Conservation (phyloP, 768 basidiomycete species). For the Cyclocybe aegerita region DNA sequence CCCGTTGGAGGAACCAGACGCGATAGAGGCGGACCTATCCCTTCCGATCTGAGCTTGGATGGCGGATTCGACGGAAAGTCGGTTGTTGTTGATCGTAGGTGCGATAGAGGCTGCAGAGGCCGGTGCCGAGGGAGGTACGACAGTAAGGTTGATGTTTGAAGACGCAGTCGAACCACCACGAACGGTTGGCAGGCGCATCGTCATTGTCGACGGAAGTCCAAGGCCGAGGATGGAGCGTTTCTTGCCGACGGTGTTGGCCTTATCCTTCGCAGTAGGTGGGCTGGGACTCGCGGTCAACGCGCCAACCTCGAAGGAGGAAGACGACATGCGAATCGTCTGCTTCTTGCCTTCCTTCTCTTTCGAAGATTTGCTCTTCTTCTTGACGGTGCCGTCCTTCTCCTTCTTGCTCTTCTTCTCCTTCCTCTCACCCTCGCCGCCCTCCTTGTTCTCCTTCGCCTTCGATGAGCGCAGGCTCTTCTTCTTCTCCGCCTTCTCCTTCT, state of each 20-base stretch:
- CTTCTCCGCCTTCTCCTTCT: constrained; percentile 23
- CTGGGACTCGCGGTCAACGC: constrained; percentile 39
- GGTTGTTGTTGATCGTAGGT: constrained; percentile 20
- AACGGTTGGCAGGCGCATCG: constrained; percentile 42
- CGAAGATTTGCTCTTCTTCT: constrained; percentile 22
- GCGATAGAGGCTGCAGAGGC: neutral
- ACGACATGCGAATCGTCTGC: constrained; percentile 46
- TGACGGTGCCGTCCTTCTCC: constrained; percentile 27
- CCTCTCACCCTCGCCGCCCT: constrained; percentile 30
- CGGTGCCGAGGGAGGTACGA: constrained; percentile 4
- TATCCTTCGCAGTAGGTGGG: constrained; percentile 6
- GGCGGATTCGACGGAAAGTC: constrained; percentile 37
- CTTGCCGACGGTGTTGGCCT: constrained; percentile 47
- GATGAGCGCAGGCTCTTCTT: constrained; percentile 29
- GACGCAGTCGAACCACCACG: constrained; percentile 39
- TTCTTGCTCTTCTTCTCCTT: constrained; percentile 31
- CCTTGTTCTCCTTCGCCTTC: constrained; percentile 36
- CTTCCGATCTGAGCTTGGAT: constrained; percentile 15
- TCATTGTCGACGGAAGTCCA: constrained; percentile 57
- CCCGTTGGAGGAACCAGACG: constrained; percentile 24
- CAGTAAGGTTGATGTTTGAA: constrained; percentile 17
- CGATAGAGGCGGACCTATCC: constrained; percentile 19
- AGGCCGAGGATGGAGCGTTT: constrained; percentile 64
- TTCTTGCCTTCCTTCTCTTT: constrained; percentile 15
- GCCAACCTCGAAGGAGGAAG: constrained; percentile 72